A percentile compares a stretch with the other conserved stretches of the same genome.
Conservation (phyloP, 1,284 basidiomycete genomes). For the Termitomyces sp. region DNA sequence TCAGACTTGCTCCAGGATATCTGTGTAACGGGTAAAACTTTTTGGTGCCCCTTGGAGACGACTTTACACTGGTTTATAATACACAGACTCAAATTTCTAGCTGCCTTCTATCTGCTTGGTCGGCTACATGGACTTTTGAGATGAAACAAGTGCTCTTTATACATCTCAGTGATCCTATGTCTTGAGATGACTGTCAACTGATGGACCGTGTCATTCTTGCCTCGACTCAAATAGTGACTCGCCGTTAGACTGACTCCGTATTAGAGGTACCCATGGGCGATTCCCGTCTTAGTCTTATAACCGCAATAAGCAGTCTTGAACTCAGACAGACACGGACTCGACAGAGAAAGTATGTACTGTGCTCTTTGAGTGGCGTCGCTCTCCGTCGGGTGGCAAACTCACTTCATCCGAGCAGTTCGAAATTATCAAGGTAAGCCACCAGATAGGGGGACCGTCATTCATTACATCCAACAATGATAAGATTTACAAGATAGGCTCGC, state of each 20-base stretch:
- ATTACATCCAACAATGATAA: background rate
- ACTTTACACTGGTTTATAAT: no score
- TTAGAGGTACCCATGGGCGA: background rate
- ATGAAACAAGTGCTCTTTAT: background rate
- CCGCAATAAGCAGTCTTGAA: background rate
- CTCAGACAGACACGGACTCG: background rate
- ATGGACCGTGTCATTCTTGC: background rate
- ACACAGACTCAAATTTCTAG: background rate
- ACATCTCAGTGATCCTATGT: background rate
- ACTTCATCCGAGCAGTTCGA: background rate
- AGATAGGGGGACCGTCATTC: background rate
- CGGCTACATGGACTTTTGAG: background rate
- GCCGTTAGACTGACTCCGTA: background rate
- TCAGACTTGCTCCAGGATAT: background rate
- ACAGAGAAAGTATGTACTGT: background rate
- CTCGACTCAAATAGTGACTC: background rate
- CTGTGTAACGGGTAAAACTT: background rate
- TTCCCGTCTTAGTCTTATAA: background rate
- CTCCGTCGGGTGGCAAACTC: background rate
- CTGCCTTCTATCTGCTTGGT: background rate
- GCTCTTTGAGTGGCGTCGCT: background rate
- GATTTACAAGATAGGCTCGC: constrained; percentile 2
- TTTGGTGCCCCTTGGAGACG: background rate
- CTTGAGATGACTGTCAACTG: background rate
- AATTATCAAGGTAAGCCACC: background rate